These are phyloP conservation scores for Calcarisporium arbuscula DNA, from an alignment of 2,329 filamentous ascomycete genomes.

Conservation along the genomic window DNA sequence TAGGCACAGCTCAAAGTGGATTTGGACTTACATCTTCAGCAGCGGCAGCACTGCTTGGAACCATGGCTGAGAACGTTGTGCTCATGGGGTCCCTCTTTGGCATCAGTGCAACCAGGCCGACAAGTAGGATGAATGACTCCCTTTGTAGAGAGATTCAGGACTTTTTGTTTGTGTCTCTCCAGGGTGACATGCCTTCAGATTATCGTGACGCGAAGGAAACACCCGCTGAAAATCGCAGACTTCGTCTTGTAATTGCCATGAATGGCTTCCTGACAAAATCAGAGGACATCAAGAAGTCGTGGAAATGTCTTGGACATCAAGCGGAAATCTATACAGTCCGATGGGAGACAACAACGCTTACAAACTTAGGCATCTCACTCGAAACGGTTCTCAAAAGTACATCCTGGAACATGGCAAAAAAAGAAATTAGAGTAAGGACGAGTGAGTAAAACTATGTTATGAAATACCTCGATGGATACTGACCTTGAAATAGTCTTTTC, in stretches of 20 bases:
- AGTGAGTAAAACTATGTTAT: constrained; percentile 36
- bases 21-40: constrained; percentile 67
- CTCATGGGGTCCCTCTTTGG: constrained; percentile 83
- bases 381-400: constrained; percentile 70
- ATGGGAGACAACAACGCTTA: constrained; percentile 74
- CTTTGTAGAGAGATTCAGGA: constrained; percentile 83
- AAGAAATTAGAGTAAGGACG: constrained; percentile 38
- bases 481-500: constrained; percentile 37
- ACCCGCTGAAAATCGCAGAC: constrained; percentile 53
- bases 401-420: constrained; percentile 68
- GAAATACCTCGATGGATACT: too few relatives aligned
- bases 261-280: constrained; percentile 74
- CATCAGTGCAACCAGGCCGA: constrained; percentile 81
- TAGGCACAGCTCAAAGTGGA: constrained; percentile 74
- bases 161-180: constrained; percentile 76
- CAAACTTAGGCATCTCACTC: constrained; percentile 72
- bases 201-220: constrained; percentile 44
- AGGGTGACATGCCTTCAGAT: constrained; percentile 34
- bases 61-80: constrained; percentile 71
- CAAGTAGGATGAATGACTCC: constrained; percentile 79
- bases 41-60: constrained; percentile 72
- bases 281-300: constrained; percentile 64
- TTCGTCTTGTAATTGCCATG: constrained; percentile 78
- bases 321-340: constrained; percentile 77
- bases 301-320: constrained; percentile 66